Evolutionary conservation across 768 basidiomycete genomes (phyloP).

Genomic region (Tulasnella calospora): DNA sequence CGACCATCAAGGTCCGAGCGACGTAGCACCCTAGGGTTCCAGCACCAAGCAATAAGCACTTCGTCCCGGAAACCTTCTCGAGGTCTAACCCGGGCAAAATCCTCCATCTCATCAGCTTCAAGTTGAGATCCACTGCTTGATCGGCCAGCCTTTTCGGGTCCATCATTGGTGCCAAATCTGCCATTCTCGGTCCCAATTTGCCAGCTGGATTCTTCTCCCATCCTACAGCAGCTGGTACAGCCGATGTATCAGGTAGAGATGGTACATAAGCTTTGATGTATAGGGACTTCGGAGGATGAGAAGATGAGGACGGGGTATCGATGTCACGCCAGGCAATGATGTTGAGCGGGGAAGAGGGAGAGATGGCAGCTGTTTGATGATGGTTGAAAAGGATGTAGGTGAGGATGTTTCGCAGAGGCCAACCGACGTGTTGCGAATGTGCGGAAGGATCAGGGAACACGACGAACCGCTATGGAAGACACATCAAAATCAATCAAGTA

Average conservation of each 20-base stretch:
- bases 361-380: constrained; percentile 33
- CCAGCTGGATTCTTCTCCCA: constrained; percentile 94
- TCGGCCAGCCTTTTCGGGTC: constrained; percentile 88
- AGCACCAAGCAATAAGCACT: constrained; percentile 84
- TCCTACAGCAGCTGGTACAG: constrained; percentile 66
- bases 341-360: constrained; percentile 41
- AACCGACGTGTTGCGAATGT: constrained; percentile 65
- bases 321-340: constrained; percentile 75
- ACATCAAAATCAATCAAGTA: constrained; percentile 6
- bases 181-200: constrained; percentile 78
- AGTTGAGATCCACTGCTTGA: constrained; percentile 95
- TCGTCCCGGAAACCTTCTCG: constrained; percentile 75
- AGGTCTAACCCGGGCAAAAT: constrained; percentile 85
- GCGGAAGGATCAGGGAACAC: constrained; percentile 85
- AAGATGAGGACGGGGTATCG: constrained; percentile 41
- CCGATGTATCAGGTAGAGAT: constrained; percentile 1
- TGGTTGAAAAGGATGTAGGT: constrained; percentile 50
- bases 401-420: constrained; percentile 91
- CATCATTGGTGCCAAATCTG: constrained; percentile 95
- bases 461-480: constrained; percentile 43
- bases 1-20: constrained; percentile 81
- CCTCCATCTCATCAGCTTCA: constrained; percentile 97
- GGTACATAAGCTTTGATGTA: constrained; percentile 18
- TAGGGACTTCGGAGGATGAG: constrained; percentile 49
- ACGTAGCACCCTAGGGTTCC: constrained; percentile 98